Percentiles rank a stretch among this genome's conserved stretches.
These are phyloP conservation scores for Corymbia calophylla DNA, from an alignment of 441 rosid species.

Conservation along the genomic window DNA sequence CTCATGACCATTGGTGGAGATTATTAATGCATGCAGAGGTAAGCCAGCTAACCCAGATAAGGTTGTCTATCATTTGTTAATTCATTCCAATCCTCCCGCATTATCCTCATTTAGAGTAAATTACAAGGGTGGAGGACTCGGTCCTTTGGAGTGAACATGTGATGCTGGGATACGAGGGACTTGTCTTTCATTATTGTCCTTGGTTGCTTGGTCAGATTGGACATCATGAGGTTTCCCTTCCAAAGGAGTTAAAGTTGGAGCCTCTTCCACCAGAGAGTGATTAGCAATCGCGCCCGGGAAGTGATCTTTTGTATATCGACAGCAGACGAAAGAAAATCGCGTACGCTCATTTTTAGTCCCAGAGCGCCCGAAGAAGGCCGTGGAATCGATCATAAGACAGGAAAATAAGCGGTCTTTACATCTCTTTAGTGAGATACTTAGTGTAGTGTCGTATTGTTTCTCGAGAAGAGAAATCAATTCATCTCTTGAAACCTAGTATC, in stretches of 20 bases:
- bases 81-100: background rate
- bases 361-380: background rate
- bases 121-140: background rate
- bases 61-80: background rate
- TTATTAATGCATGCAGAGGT: background rate
- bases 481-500: background rate
- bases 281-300: background rate
- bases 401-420: background rate
- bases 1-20: background rate
- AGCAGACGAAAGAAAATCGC: background rate
- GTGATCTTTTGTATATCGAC: background rate
- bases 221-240: background rate
- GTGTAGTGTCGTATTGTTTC: background rate
- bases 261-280: background rate
- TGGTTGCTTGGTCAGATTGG: background rate
- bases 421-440: background rate
- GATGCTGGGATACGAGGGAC: background rate
- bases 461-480: background rate
- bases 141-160: background rate
- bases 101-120: background rate
- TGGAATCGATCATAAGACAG: background rate
- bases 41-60: background rate
- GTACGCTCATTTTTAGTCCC: background rate
- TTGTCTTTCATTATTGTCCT: background rate
- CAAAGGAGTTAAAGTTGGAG: background rate